Percentiles rank a stretch among this genome's conserved stretches.
Evolutionary conservation across 2,329 filamentous ascomycete species (phyloP).

Genomic region (Aureobasidium uvarum): DNA sequence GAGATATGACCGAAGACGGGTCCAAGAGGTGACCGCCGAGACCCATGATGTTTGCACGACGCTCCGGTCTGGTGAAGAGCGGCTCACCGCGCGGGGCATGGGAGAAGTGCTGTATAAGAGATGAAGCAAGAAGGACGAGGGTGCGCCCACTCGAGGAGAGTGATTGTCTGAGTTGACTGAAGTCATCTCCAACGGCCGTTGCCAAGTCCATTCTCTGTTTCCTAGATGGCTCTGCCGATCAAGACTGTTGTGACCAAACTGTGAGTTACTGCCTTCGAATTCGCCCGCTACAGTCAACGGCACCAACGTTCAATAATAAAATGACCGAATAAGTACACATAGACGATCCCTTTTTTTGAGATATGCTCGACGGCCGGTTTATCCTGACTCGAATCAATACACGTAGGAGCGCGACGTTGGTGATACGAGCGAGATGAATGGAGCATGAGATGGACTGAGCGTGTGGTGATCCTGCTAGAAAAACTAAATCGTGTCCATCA

Average conservation of each 20-base stretch:
- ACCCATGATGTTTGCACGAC: constrained; percentile 23
- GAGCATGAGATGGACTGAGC: constrained; percentile 6
- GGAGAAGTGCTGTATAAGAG: background rate
- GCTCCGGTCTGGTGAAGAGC: constrained; percentile 7
- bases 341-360: constrained; percentile 4
- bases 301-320: constrained; percentile 20
- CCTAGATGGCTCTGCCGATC: constrained; percentile 25
- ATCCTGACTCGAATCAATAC: constrained; percentile 2
- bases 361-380: background rate
- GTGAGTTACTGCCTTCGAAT: constrained; percentile 20
- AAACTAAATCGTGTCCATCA: background rate
- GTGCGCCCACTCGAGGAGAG: constrained; percentile 5
- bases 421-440: background rate
- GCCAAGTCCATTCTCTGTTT: constrained; percentile 25
- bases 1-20: constrained; percentile 28
- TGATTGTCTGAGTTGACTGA: constrained; percentile 20
- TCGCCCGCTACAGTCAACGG: constrained; percentile 16
- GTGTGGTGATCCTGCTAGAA: background rate
- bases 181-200: constrained; percentile 26
- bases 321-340: constrained; percentile 16
- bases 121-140: background rate
- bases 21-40: constrained; percentile 27
- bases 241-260: constrained; percentile 18
- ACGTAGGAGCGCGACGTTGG: background rate
- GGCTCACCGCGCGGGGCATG: constrained; percentile 3